Conservation (phyloP, 768 basidiomycete genomes). For the Pleurotus salmoneostramineus region DNA sequence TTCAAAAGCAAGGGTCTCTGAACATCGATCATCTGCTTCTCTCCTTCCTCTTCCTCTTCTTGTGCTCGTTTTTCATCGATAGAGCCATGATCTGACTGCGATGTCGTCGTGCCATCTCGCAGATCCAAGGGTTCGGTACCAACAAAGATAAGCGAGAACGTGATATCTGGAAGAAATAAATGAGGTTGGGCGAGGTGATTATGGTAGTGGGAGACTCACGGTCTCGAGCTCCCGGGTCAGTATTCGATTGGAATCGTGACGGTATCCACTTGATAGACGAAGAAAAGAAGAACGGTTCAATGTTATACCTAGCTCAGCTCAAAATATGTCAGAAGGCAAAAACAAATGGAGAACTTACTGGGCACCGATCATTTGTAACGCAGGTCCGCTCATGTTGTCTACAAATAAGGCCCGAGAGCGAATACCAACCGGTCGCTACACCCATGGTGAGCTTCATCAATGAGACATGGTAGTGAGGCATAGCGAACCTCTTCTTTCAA, state of each 20-base stretch:
- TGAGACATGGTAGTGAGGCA: neutral
- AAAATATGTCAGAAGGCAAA: neutral
- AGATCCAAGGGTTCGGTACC: neutral
- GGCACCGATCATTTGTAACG: conserved; percentile 58
- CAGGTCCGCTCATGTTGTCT: conserved; percentile 45
- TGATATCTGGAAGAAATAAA: neutral
- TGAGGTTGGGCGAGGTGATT: neutral
- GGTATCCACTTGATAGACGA: conserved; percentile 68
- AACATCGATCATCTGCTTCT: conserved; percentile 42
- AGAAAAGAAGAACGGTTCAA: conserved; percentile 68
- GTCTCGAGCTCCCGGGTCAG: conserved; percentile 26
- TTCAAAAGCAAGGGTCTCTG: conserved; percentile 35
- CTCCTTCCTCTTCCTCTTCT: conserved; percentile 11
- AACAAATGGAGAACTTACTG: conserved; percentile 29
- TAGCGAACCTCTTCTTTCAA: conserved; percentile 25
- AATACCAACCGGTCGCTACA: conserved; percentile 27
- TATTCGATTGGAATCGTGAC: conserved; percentile 55
- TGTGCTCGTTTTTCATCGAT: neutral
- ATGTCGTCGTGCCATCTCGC: no score
- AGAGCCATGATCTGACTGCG: no score
- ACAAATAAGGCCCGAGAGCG: conserved; percentile 51
- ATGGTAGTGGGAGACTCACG: conserved; percentile 25
- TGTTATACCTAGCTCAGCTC: conserved; percentile 36
- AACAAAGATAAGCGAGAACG: neutral
- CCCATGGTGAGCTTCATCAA: neutral